These are phyloP conservation scores for Trypanosomatidae sp. DNA, from an alignment of 208 protist genomes.

Conservation along the genomic window DNA sequence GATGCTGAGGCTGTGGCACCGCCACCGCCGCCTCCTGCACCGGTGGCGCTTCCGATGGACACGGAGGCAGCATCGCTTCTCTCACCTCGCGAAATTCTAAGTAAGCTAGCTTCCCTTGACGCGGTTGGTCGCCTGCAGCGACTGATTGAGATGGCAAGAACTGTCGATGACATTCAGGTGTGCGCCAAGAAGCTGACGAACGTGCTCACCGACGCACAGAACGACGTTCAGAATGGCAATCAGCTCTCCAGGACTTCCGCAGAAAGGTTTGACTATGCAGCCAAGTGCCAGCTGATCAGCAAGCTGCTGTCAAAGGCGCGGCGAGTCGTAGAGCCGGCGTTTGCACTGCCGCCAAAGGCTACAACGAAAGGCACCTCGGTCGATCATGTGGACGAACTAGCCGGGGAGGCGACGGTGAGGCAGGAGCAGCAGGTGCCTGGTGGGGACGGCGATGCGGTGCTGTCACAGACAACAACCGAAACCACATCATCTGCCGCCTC, in stretches of 20 bases:
- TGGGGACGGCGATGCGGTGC: not conserved
- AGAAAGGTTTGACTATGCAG: slow-evolving; percentile 41
- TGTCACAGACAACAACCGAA: not conserved
- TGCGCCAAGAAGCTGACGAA: slow-evolving; percentile 43
- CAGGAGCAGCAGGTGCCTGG: not conserved
- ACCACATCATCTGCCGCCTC: not conserved
- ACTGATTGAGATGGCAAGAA: slow-evolving; percentile 60
- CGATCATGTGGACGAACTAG: not conserved
- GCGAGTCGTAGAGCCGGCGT: slow-evolving; percentile 35
- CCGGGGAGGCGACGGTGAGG: not conserved
- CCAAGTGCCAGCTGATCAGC: slow-evolving; percentile 68
- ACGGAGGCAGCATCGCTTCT: slow-evolving; percentile 40
- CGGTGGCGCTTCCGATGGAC: slow-evolving; percentile 14
- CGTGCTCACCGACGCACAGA: slow-evolving; percentile 15
- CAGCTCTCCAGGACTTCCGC: not conserved
- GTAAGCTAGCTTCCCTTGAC: slow-evolving; percentile 56
- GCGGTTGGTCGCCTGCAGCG: slow-evolving; percentile 63
- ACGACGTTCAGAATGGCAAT: slow-evolving; percentile 7
- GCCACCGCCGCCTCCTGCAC: not conserved
- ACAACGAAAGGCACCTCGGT: not conserved
- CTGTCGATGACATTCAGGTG: slow-evolving; percentile 36
- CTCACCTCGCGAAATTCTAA: slow-evolving; percentile 62
- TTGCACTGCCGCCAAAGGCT: not conserved
- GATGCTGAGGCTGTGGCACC: not conserved
- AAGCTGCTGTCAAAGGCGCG: slow-evolving; percentile 84